Evolutionary conservation across 2,329 filamentous ascomycete species (phyloP).

Genomic region (Exophiala alcalophila): DNA sequence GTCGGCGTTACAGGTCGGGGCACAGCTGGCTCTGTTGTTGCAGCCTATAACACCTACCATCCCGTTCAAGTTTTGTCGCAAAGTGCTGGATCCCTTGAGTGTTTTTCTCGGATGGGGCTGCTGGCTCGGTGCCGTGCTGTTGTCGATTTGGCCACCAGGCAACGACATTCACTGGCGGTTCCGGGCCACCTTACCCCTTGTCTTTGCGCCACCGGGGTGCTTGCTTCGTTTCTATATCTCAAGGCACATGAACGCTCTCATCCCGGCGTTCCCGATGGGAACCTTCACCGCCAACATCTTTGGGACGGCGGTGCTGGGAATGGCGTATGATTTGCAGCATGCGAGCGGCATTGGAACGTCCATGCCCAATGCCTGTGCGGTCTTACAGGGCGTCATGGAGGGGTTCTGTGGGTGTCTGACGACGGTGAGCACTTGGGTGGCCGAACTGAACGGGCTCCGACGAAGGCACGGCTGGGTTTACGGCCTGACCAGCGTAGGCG

Average conservation of each 20-base stretch:
- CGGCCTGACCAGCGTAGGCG: conserved; percentile 52
- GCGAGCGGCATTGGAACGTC: conserved; percentile 44
- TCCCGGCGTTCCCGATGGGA: conserved; percentile 69
- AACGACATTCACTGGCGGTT: conserved; percentile 63
- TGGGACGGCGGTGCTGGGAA: conserved; percentile 69
- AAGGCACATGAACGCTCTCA: conserved; percentile 61
- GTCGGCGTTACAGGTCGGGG: conserved; percentile 64
- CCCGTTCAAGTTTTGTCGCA: conserved; percentile 53
- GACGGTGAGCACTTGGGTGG: conserved; percentile 63
- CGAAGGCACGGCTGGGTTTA: conserved; percentile 58
- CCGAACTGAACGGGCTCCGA: conserved; percentile 53
- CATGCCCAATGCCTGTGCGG: conserved; percentile 53
- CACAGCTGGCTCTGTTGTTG: conserved; percentile 65
- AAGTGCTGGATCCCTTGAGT: conserved; percentile 58
- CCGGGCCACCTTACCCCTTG: conserved; percentile 65
- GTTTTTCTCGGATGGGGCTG: conserved; percentile 63
- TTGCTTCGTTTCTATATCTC: conserved; percentile 69
- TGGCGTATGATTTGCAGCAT: conserved; percentile 74
- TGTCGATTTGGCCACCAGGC: conserved; percentile 65
- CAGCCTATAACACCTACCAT: conserved; percentile 59
- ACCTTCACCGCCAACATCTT: conserved; percentile 76
- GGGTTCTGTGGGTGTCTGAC: conserved; percentile 65
- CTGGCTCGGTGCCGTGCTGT: conserved; percentile 71
- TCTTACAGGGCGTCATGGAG: conserved; percentile 61
- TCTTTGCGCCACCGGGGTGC: conserved; percentile 75